Evolutionary conservation across 1,284 basidiomycete genomes (phyloP).

Genomic region (Apiotrichum siamense): DNA sequence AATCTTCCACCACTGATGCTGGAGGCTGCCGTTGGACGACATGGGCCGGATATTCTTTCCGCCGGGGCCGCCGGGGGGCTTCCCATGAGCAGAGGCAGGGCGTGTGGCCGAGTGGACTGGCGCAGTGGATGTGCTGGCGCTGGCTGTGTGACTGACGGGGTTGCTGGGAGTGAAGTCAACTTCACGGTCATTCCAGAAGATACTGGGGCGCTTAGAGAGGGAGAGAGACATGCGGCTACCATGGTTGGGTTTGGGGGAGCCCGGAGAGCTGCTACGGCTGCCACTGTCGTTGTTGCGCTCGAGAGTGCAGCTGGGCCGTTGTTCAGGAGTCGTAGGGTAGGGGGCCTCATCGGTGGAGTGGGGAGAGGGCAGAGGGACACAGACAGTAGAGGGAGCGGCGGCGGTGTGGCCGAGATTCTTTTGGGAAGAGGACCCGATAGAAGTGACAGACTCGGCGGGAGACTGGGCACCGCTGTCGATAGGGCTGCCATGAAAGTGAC

Average conservation of each 20-base stretch:
- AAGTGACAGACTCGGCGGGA: too few species aligned
- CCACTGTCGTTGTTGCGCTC: neutral
- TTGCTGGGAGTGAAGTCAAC: neutral
- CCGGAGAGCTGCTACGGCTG: neutral
- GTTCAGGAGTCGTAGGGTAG: neutral
- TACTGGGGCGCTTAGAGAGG: neutral
- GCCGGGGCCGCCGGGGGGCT: neutral
- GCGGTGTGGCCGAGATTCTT: neutral
- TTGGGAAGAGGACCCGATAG: too few species aligned
- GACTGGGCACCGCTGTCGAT: too few species aligned
- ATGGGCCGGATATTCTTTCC: neutral
- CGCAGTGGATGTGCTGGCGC: neutral
- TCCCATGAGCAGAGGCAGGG: neutral
- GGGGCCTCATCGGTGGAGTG: neutral
- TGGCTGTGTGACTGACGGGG: neutral
- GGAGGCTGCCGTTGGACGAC: constrained; percentile 1
- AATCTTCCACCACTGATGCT: neutral
- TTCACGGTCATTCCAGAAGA: neutral
- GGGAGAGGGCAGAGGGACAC: neutral
- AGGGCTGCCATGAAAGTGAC: too few species aligned
- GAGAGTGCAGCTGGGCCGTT: neutral
- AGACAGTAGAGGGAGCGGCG: neutral
- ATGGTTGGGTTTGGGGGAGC: neutral
- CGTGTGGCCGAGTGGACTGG: neutral
- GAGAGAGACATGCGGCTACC: neutral